A percentile compares a stretch with the other conserved stretches of the same genome.
These are phyloP conservation scores for Calcarisporium arbuscula DNA, from an alignment of 2,329 filamentous ascomycete species.

Conservation along the genomic window DNA sequence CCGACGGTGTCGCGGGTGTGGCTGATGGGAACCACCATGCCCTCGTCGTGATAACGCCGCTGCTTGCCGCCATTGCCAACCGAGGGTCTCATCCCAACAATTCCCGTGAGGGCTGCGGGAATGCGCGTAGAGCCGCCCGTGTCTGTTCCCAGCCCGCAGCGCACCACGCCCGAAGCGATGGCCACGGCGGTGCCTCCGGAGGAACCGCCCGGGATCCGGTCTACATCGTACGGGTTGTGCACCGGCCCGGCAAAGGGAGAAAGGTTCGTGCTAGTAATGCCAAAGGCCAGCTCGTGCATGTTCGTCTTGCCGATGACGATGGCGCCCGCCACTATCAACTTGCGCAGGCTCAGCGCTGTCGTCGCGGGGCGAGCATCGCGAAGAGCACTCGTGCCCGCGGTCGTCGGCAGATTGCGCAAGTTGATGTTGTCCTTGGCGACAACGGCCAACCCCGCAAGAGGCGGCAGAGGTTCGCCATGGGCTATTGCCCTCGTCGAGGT, in stretches of 20 bases:
- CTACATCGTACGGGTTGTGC: constrained; percentile 10
- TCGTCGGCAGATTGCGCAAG: constrained; percentile 9
- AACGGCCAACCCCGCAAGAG: constrained; percentile 15
- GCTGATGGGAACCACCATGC: constrained; percentile 8
- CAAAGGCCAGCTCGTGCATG: constrained; percentile 32
- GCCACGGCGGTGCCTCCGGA: constrained; percentile 14
- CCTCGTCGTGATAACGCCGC: constrained; percentile 9
- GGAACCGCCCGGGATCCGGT: constrained; percentile 14
- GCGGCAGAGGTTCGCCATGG: constrained; percentile 8
- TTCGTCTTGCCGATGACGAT: constrained; percentile 42
- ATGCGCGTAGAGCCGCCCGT: constrained; percentile 13
- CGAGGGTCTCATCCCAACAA: constrained; percentile 12
- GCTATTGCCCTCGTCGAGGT: constrained; percentile 5
- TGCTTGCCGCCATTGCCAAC: constrained; percentile 11
- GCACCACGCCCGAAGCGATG: constrained; percentile 13
- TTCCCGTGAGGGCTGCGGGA: constrained; percentile 14
- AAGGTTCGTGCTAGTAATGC: constrained; percentile 13
- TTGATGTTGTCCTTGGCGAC: constrained; percentile 17
- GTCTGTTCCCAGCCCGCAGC: constrained; percentile 14
- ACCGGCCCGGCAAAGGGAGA: constrained; percentile 11
- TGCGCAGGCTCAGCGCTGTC: constrained; percentile 13
- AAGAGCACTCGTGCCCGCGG: constrained; percentile 11
- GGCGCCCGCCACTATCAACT: constrained; percentile 18
- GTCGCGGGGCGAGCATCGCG: constrained; percentile 3
- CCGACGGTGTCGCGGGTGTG: constrained; percentile 9